These are phyloP conservation scores for Zymoseptoria tritici DNA, from an alignment of 2,329 filamentous ascomycete species.

Conservation along the genomic window DNA sequence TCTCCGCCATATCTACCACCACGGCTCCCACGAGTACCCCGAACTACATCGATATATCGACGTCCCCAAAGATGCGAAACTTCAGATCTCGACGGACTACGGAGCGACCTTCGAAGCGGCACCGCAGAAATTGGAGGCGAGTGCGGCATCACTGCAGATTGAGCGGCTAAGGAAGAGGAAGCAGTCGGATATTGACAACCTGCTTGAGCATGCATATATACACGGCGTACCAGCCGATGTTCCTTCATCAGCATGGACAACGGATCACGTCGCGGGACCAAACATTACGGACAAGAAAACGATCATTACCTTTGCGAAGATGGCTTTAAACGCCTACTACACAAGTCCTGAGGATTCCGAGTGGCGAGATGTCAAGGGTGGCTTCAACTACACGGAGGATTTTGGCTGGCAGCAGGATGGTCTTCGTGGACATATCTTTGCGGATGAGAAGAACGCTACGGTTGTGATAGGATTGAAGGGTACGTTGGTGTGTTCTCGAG, in stretches of 20 bases:
- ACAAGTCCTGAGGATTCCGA: slow-evolving; percentile 62
- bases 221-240: slow-evolving; percentile 61
- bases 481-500: slow-evolving; percentile 12
- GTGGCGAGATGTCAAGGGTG: slow-evolving; percentile 73
- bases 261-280: slow-evolving; percentile 70
- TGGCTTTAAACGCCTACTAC: slow-evolving; percentile 87
- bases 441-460: slow-evolving; percentile 76
- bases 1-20: slow-evolving; percentile 86
- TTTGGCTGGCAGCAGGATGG: slow-evolving; percentile 93
- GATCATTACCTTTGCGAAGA: slow-evolving; percentile 73
- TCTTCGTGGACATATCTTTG: slow-evolving; percentile 84
- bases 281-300: slow-evolving; percentile 81
- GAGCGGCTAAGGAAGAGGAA: slow-evolving; percentile 74
- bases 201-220: slow-evolving; percentile 65
- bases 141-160: slow-evolving; percentile 50
- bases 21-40: slow-evolving; percentile 74
- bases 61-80: slow-evolving; percentile 50
- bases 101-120: slow-evolving; percentile 32
- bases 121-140: slow-evolving; percentile 38
- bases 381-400: slow-evolving; percentile 77
- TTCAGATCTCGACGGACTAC: slow-evolving; percentile 23
- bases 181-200: slow-evolving; percentile 66
- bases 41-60: slow-evolving; percentile 70
- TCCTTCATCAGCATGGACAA: slow-evolving; percentile 69
- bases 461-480: slow-evolving; percentile 90